phyloP scores from a whole-genome alignment of 2,329 filamentous ascomycete species.

The Beauveria pseudobassiana region DNA sequence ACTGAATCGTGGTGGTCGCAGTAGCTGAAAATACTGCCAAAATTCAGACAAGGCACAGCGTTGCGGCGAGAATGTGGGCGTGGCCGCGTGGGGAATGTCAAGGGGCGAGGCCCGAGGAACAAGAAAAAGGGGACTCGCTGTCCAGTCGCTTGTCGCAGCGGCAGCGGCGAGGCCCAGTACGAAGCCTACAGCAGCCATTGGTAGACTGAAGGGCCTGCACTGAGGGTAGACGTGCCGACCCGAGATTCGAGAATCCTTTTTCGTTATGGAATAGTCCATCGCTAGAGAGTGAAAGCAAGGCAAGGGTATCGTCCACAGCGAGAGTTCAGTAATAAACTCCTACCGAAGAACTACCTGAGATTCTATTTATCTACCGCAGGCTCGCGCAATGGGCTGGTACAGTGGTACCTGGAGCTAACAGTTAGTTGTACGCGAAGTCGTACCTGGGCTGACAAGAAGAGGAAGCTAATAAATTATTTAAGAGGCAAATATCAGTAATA shows the following conservation, averaged over 20 bases:
- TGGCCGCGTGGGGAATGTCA: not conserved
- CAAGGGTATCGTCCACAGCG: not conserved
- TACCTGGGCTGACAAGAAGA: not conserved
- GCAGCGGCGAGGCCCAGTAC: not conserved
- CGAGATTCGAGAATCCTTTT: not conserved
- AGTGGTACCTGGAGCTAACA: slow-evolving; percentile 1
- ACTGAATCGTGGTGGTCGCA: not conserved
- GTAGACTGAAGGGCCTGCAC: not conserved
- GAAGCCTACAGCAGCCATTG: not conserved
- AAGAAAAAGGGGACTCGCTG: not conserved
- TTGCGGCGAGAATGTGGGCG: not conserved
- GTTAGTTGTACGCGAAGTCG: not conserved
- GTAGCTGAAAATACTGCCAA: not conserved
- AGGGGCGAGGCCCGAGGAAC: not conserved
- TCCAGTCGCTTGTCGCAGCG: not conserved
- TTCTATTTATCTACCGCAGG: not conserved
- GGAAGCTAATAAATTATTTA: not conserved
- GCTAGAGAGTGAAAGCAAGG: not conserved
- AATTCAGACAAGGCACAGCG: slow-evolving; percentile 5
- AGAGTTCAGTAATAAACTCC: not conserved
- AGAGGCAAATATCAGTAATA: not conserved
- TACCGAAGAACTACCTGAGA: not conserved
- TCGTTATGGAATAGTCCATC: not conserved
- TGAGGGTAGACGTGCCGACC: not conserved
- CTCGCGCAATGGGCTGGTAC: not conserved